Base-by-base conservation (phyloP, 257 asterid species). In the Capsicum pubescens region DNA sequence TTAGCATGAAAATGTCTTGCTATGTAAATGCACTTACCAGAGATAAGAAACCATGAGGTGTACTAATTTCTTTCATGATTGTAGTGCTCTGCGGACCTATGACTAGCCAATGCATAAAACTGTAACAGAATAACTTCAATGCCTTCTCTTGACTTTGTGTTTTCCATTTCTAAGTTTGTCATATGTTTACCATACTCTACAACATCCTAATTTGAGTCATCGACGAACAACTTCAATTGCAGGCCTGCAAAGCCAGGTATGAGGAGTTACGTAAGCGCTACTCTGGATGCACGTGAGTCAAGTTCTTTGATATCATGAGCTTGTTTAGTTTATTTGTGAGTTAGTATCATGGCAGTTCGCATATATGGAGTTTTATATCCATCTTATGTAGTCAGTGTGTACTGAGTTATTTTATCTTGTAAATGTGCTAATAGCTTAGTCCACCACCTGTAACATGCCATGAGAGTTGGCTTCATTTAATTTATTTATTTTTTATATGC, bases 201-300 rank as follows among this genome's bases (percentile, higher is more conserved):
- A 14, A 77, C 15, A 76, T 76, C 48, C 48, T 76, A 42, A 76
- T 77, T 52, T 54, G 81, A 52, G 21, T 77, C 64, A 4, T 77
- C 42, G 15, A 77, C 13, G 8, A 66, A 17, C 36, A 68, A 54
- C 46, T 56, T n/a, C 85, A 54, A 87, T 82, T 89, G 88, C 94
- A 95, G 98, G 97, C 87, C 83, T 95, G 98, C 91, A 93, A 88
- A 88, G 90, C 92, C 86, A 95, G 89, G 92, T 93, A 92, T 82
- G 94, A 93, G 86, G 94, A 91, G 44, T 87, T 92, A 87, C 92
- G 87, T 87, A 91, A 87, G 91, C 93, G 89, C 82, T 92, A 91
- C 84, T 89, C 94, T 66, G 94, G 97, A 82, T 87, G 94, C 86
- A 84, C 55, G 98, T 95, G 90, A 91, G 97, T 89, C 85, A 54